phyloP scores from a whole-genome alignment of 176 grass and related monocot genomes.

The Triticum dicoccoides region DNA sequence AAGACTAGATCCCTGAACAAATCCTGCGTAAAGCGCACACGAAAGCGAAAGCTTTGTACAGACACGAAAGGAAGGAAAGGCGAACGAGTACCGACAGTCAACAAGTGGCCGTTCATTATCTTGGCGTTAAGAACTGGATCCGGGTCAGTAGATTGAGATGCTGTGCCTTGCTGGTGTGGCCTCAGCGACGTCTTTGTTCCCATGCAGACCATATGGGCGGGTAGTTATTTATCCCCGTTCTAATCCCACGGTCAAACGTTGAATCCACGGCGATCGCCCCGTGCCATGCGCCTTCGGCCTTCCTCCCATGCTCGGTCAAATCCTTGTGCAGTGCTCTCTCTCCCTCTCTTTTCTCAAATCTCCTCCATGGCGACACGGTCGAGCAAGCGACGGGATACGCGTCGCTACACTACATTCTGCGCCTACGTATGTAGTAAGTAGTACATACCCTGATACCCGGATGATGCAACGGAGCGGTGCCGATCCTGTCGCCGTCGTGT shows the following conservation, averaged over 20 bases:
- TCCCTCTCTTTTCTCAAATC: neutral
- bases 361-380: neutral
- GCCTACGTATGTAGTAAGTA: no score
- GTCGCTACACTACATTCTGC: neutral
- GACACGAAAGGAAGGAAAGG: neutral
- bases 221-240: neutral
- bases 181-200: neutral
- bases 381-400: neutral
- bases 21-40: neutral
- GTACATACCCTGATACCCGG: neutral
- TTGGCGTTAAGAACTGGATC: neutral
- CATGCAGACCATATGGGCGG: conserved; percentile 23
- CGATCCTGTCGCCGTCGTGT: neutral
- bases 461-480: neutral
- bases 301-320: conserved; percentile 13
- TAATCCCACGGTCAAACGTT: neutral
- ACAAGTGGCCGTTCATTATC: neutral
- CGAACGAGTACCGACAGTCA: neutral
- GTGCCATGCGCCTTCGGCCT: conserved; percentile 5
- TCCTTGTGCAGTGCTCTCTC: neutral
- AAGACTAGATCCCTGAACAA: neutral
- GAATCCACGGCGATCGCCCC: neutral
- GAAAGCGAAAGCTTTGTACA: neutral
- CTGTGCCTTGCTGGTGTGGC: neutral
- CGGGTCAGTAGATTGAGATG: neutral